These are phyloP conservation scores for Fusarium sp. DNA, from an alignment of 2,329 filamentous ascomycete species.

Conservation along the genomic window DNA sequence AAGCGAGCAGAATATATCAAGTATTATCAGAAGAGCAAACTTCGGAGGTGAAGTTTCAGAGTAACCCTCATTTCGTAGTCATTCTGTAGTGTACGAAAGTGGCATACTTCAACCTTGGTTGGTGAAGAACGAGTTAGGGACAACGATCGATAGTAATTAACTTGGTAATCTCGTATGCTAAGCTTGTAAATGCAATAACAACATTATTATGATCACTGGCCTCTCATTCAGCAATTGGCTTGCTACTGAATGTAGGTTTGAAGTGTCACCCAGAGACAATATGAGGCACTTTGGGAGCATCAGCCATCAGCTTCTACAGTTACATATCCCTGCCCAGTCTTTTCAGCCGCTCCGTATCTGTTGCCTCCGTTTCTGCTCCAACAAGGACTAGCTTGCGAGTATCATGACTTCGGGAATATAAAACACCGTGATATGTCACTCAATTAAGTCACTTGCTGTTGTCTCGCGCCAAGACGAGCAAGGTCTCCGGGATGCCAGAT, in stretches of 20 bases:
- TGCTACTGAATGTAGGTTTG: no score
- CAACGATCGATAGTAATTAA: background rate
- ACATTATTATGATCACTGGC: background rate
- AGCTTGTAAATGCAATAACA: background rate
- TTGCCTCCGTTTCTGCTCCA: background rate
- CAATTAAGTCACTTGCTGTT: background rate
- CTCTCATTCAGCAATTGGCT: background rate
- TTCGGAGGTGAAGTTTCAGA: background rate
- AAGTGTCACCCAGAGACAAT: background rate
- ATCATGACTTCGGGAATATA: background rate
- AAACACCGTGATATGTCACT: background rate
- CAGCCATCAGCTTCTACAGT: background rate
- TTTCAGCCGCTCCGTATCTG: background rate
- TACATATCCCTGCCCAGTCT: background rate
- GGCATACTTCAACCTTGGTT: background rate
- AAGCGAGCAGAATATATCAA: background rate
- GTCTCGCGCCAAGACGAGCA: background rate
- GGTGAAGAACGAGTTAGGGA: background rate
- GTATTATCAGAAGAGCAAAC: no score
- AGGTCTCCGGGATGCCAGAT: background rate
- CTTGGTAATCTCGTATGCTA: background rate
- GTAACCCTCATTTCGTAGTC: background rate
- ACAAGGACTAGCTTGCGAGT: conserved; percentile 11
- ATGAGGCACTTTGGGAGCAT: conserved; percentile 5
- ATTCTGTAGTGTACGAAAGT: no score